Base-by-base conservation (phyloP, 1,284 basidiomycete genomes). In the Marasmius fiardii region DNA sequence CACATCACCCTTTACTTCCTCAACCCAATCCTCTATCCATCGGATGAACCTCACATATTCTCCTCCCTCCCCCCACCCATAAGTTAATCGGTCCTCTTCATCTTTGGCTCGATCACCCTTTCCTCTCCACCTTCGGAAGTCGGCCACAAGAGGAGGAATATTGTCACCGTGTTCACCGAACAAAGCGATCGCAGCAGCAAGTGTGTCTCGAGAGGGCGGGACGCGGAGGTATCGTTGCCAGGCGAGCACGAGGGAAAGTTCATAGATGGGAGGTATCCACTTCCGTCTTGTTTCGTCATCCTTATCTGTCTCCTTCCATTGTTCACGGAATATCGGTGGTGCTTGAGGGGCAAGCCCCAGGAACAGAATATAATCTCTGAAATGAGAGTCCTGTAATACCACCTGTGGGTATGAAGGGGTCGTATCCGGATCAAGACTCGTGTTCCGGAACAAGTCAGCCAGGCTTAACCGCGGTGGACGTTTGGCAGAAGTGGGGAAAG, bases 171-270 rank as follows among this genome's bases (percentile, higher is more conserved):
- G 16, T 64, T 94, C 90, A 18, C 76, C 79, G 77, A 90, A 88
- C 58, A 86, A 80, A 51, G 86, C 81, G 53, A 95, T 66, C 21
- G 86, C 84, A 0, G 83, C 67, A 0, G 82, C 79, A 11, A 94
- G 68, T 5, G 87, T 88, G 44, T 74, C 68, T 23, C 66, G 68
- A 5, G 71, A 72, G 0, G 91, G 91, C 23, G 50, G 41, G 12
- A 93, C 70, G 0, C 69, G 68, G 14, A 92, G 64, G 20, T 73
- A 73, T 2, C 80, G 78, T 90, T 93, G 93, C 90, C 92, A 94
- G 4, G 81, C 84, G 1, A 95, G 71, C 2, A 78, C 76, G n/a
- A 81, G 74, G 0, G 91, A 85, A 34, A 94, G 85, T 65, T 90
- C 84, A 0, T 71, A 66, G 2, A 79, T 49, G 31, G 28, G 47